Evolutionary conservation across 495 filamentous ascomycete genomes (phyloP).

Genomic region (Lichenothelia convexa): DNA sequence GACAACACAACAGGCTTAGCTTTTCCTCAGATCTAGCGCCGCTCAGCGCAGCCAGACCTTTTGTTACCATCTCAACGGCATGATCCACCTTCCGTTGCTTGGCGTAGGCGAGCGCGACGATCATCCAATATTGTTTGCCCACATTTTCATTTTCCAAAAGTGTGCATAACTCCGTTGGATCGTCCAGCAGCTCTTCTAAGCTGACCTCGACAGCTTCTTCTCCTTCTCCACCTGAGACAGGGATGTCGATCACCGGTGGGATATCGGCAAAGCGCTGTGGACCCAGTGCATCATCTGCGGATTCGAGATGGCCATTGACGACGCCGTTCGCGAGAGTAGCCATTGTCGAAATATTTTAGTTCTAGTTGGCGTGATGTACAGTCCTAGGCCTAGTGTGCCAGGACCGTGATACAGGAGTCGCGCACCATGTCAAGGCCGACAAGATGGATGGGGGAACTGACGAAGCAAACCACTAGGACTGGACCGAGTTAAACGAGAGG

Average conservation of each 20-base stretch:
- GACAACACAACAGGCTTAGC: conserved; percentile 59
- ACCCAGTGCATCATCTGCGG: conserved; percentile 18
- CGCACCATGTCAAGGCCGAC: no score
- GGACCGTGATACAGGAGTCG: no score
- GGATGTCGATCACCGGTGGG: conserved; percentile 74
- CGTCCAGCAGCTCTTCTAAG: conserved; percentile 74
- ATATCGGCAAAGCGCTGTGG: conserved; percentile 67
- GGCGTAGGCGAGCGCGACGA: conserved; percentile 88
- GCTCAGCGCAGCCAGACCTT: conserved; percentile 58
- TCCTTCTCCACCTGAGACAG: conserved; percentile 56
- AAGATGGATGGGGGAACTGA: no score
- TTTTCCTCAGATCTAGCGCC: conserved; percentile 61
- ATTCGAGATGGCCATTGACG: conserved; percentile 38
- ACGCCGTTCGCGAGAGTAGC: conserved; percentile 35
- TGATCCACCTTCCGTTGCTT: conserved; percentile 85
- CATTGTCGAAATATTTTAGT: conserved; percentile 31
- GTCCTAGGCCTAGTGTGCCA: no score
- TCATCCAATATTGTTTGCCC: conserved; percentile 82
- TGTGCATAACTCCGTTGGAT: conserved; percentile 87
- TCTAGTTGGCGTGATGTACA: no score
- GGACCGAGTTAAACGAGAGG: no score
- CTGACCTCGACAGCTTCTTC: conserved; percentile 81
- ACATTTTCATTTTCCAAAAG: conserved; percentile 83
- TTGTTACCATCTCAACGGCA: conserved; percentile 82
- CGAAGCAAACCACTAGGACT: no score